These are phyloP conservation scores for Brettanomyces anomalus DNA, from an alignment of 805 yeast species.

Conservation along the genomic window DNA sequence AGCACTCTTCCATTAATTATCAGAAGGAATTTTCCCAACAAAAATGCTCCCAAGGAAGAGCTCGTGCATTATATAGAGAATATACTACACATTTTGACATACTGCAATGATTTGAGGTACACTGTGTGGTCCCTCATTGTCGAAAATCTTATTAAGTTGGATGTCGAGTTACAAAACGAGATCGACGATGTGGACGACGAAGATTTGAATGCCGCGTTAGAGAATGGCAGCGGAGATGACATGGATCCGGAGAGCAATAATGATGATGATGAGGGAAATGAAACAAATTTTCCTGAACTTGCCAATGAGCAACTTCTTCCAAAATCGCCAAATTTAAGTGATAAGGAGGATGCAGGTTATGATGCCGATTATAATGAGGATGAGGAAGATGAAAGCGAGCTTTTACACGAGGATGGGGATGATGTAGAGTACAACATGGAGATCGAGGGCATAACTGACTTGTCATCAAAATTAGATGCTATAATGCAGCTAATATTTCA, in stretches of 20 bases:
- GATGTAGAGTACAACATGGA: slow-evolving; percentile 41
- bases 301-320: slow-evolving; percentile 9
- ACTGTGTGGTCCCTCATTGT: slow-evolving; percentile 73
- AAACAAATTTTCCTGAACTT: slow-evolving; percentile 23
- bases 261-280: slow-evolving; percentile 25
- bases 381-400: slow-evolving; percentile 22
- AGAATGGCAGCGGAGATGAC: slow-evolving; percentile 19
- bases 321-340: slow-evolving; percentile 10
- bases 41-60: slow-evolving; percentile 46
- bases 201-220: slow-evolving; percentile 41
- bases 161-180: slow-evolving; percentile 86
- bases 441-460: slow-evolving; percentile 38
- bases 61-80: slow-evolving; percentile 60
- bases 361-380: slow-evolving; percentile 9
- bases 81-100: slow-evolving; percentile 47
- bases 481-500: slow-evolving; percentile 51
- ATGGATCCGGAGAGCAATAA: slow-evolving; percentile 8
- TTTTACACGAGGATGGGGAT: slow-evolving; percentile 16
- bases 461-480: slow-evolving; percentile 65
- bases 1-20: slow-evolving; percentile 52
- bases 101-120: slow-evolving; percentile 68
- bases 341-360: slow-evolving; percentile 24
- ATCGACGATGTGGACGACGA: slow-evolving; percentile 78
- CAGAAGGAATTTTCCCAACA: slow-evolving; percentile 68
- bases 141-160: slow-evolving; percentile 76